Evolutionary conservation across 2,329 filamentous ascomycete genomes (phyloP).

Genomic region (Epichloe glyceriae): DNA sequence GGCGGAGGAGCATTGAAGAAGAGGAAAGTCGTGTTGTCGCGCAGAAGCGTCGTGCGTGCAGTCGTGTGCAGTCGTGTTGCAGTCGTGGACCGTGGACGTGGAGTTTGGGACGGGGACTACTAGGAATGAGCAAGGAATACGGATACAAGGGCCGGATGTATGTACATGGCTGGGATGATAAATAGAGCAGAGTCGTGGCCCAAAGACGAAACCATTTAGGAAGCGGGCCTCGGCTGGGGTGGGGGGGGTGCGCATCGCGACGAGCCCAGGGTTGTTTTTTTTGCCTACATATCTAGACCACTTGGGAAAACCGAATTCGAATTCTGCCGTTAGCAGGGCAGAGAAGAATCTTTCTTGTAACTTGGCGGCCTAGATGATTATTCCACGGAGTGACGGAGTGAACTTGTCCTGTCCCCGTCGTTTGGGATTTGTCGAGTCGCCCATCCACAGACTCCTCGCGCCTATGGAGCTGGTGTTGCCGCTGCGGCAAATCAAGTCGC

Average conservation of each 20-base stretch:
- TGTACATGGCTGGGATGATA: neutral
- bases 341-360: too few species aligned
- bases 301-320: neutral
- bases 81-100: conserved; percentile 6
- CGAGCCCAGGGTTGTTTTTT: neutral
- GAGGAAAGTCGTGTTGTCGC: conserved; percentile 5
- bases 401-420: too few species aligned
- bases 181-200: neutral
- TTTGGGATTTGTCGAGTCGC: neutral
- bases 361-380: too few species aligned
- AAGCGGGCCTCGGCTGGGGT: conserved; percentile 1
- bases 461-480: conserved; percentile 5
- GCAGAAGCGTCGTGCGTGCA: conserved; percentile 4
- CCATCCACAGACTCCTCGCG: neutral
- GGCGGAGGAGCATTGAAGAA: neutral
- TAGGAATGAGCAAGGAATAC: conserved; percentile 6
- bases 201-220: neutral
- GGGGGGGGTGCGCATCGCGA: neutral
- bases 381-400: too few species aligned
- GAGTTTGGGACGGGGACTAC: neutral
- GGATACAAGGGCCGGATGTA: neutral
- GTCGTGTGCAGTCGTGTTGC: neutral
- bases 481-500: conserved; percentile 19
- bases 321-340: too few species aligned
- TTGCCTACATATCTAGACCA: too few species aligned